Evolutionary conservation across 768 basidiomycete genomes (phyloP), one percentile per base, ranked within the genome.

Genomic region (Pulveroboletus sp.): DNA sequence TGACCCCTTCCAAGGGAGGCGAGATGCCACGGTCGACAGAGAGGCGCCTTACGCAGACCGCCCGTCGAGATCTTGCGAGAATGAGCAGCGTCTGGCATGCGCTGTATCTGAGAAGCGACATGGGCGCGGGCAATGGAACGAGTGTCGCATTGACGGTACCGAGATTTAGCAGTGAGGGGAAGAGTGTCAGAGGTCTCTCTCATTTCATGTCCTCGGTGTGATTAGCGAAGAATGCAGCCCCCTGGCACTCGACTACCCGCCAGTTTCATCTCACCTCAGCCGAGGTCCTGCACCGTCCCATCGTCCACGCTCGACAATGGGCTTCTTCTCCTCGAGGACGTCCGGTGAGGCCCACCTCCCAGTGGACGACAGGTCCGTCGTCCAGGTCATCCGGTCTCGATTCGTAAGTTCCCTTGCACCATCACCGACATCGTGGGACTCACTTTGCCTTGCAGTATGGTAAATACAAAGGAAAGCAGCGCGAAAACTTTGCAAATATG

Each of bases 1-100:
- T 82, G 56, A 94, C 73, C 14, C 89, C 92, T 54, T 78, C 74
- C 52, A 97, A 70, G 3, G 93, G 93, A 0, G 89, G 89, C 1
- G 81, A 74, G 24, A 90, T 89, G 43, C 83, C 86, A 46, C 49
- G 37, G 28, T 46, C 36, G 49, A 50, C 46, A 36, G 65, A 67
- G 11, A 55, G 45, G 30, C 6, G n/a, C 21, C 21, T 21, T 21
- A 21, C 21, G 21, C 21, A 21, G 21, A 21, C 21, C 4, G 21
- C 21, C 30, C 35, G 48, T 28, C 27, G 55, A 31, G 32, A 38
- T 17, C 7, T 48, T n/a, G 28, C 43, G 44, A 30, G 32, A 21
- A 36, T 17, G 28, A 31, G 42, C 40, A 38, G 7, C 6, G 41
- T 10, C 27, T 21, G 21, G 21, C 21, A 21, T 4, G 21, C 21